phyloP scores from a whole-genome alignment of 2,329 filamentous ascomycete species.

The Leptosphaerulina australis region DNA sequence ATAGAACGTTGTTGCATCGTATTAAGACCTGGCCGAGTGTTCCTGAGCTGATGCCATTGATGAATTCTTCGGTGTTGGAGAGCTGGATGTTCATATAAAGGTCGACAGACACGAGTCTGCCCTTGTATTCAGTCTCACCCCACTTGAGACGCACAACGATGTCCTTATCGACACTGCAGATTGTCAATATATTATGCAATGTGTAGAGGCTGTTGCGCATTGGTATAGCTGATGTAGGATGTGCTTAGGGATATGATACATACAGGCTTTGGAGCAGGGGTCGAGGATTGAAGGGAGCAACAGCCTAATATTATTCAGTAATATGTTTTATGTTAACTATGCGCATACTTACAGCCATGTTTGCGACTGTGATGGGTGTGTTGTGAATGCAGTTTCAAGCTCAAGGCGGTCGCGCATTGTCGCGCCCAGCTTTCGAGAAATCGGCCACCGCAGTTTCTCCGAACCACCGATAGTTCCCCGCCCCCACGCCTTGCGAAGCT shows the following conservation, averaged over 20 bases:
- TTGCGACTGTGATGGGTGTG: constrained; percentile 24
- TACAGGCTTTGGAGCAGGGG: constrained; percentile 94
- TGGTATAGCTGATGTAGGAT: not conserved
- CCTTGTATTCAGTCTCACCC: constrained; percentile 97
- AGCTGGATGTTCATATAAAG: constrained; percentile 99
- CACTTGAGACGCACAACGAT: constrained; percentile 95
- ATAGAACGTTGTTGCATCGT: constrained; percentile 97
- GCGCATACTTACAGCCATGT: constrained; percentile 47
- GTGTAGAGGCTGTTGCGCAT: not conserved
- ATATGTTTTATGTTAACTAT: not conserved
- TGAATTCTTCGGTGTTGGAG: constrained; percentile 87
- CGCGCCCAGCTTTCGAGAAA: constrained; percentile 20
- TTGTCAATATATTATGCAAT: constrained; percentile 17
- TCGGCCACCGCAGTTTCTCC: constrained; percentile 1
- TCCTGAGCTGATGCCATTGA: constrained; percentile 84
- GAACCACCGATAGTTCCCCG: constrained; percentile 1
- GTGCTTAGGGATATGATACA: constrained; percentile 44
- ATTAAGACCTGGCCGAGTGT: constrained; percentile 90
- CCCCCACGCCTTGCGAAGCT: not conserved
- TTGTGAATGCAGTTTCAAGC: not conserved
- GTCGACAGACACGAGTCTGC: constrained; percentile 88
- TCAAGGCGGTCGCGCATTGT: not conserved
- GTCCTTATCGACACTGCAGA: constrained; percentile 78
- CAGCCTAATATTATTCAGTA: constrained; percentile 32
- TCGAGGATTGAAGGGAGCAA: constrained; percentile 94